Conservation (phyloP, 805 yeast genomes). For the Yamadazyma phyllophila region DNA sequence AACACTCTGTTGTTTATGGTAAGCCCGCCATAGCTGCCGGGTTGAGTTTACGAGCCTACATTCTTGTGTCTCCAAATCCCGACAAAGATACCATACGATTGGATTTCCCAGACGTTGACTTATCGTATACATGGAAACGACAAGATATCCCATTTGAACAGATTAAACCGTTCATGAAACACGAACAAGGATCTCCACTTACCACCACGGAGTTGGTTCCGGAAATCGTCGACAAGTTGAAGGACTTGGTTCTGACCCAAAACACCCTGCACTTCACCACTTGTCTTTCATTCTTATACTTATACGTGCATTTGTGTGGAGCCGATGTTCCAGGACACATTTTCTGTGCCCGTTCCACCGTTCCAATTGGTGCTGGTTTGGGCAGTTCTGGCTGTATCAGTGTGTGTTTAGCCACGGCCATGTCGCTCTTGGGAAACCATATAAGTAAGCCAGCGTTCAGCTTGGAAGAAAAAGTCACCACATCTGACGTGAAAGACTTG, state of each 20-base stretch:
- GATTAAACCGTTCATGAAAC: slow-evolving; percentile 18
- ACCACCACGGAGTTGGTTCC: slow-evolving; percentile 58
- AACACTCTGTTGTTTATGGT: slow-evolving; percentile 91
- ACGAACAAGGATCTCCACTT: slow-evolving; percentile 22
- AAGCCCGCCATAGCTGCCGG: slow-evolving; percentile 98
- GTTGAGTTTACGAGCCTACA: slow-evolving; percentile 77
- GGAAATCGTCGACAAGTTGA: slow-evolving; percentile 51
- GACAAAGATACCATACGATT: slow-evolving; percentile 47
- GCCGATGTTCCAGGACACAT: slow-evolving; percentile 47
- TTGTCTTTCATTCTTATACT: slow-evolving; percentile 78
- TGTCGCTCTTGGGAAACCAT: slow-evolving; percentile 60
- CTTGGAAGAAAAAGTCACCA: slow-evolving; percentile 28
- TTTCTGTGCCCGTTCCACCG: slow-evolving; percentile 72
- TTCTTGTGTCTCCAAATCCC: slow-evolving; percentile 55
- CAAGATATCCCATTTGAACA: slow-evolving; percentile 61
- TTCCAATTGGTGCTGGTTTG: slow-evolving; percentile 95
- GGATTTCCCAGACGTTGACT: slow-evolving; percentile 81
- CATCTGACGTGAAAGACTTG: slow-evolving; percentile 41
- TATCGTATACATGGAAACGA: slow-evolving; percentile 62
- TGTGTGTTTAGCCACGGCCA: slow-evolving; percentile 77
- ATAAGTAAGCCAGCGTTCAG: slow-evolving; percentile 38
- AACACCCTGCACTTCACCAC: slow-evolving; percentile 69
- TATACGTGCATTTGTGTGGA: slow-evolving; percentile 59
- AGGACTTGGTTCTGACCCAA: slow-evolving; percentile 44
- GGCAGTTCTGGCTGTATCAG: slow-evolving; percentile 92